Evolutionary conservation across 495 filamentous ascomycete species (phyloP), one percentile per base, ranked within the genome.

Genomic region (Symbiotaphrina buchneri): DNA sequence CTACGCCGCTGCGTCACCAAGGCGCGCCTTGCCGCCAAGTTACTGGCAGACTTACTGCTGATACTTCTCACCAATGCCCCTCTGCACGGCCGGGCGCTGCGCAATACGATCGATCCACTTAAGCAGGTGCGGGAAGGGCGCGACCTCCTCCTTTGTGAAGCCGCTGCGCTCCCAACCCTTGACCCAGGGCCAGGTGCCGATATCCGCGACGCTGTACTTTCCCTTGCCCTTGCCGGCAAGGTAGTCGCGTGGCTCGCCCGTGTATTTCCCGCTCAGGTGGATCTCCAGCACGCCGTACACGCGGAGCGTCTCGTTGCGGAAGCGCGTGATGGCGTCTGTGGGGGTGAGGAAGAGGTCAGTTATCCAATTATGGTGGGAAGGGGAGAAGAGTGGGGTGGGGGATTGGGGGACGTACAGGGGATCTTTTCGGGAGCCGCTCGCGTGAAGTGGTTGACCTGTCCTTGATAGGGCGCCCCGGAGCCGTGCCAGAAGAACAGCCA

Each of bases 131-230:
- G 62, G 62, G 41, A 61, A 65, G 0, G 39, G 30, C n/a, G 53
- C 40, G 45, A 65, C 53, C 17, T 65, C 56, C 36, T 65, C 45
- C 28, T 54, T 32, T 2, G 49, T 56, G 31, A 61, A 55, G 0
- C 58, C 55, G 16, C 34, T 44, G 17, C 41, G 34, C 29, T 47
- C 38, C 47, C 50, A 65, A 3, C 41, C 46, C 32, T 58, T 63
- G 6, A 67, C 47, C 60, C 58, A 63, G n/a, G 60, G 47, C 60
- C 60, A 67, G 0, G 62, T 57, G 25, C 56, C 56, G 15, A 67
- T 67, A 34, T 67, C 62, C 22, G 62, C 60, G 2, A 65, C 44
- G 11, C 48, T 51, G 40, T 63, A 67, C 39, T 61, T 63, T 5
- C 62, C 62, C 32, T 56, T 59, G 13, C 62, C 62, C 7, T 55